Percentiles rank a stretch among this genome's conserved stretches.
Evolutionary conservation across 176 grass and related monocot species (phyloP).

Genomic region (Saccharum spontaneum): DNA sequence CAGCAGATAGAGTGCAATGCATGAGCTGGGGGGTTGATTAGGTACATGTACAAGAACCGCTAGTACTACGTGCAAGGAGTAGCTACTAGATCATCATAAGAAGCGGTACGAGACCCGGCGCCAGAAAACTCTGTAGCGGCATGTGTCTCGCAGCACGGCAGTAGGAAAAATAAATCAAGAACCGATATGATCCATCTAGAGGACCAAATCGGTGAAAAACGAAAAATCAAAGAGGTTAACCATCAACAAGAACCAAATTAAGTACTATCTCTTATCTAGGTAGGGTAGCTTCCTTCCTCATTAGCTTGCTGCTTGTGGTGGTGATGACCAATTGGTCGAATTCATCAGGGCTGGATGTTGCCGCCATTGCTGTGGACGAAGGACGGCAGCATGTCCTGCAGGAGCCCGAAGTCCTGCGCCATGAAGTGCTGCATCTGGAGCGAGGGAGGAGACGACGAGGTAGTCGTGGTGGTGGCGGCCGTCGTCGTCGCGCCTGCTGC

Average conservation of each 20-base stretch:
- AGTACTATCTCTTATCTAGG: conserved; percentile 42
- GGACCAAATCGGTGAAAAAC: conserved; percentile 1
- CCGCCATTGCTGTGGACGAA: conserved; percentile 43
- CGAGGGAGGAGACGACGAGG: background rate
- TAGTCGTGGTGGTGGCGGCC: background rate
- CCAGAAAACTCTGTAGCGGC: conserved; percentile 34
- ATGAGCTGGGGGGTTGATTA: conserved; percentile 38
- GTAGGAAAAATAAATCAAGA: conserved; percentile 34
- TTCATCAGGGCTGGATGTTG: conserved; percentile 30
- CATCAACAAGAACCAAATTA: conserved; percentile 37
- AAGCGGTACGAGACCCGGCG: conserved; percentile 29
- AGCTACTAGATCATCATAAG: conserved; percentile 24
- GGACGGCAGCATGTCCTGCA: conserved; percentile 88
- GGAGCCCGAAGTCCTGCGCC: conserved; percentile 69
- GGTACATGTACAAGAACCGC: conserved; percentile 54
- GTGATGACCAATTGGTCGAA: background rate
- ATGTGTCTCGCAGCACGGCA: conserved; percentile 29
- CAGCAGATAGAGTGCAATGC: conserved; percentile 43
- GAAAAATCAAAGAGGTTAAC: conserved; percentile 30
- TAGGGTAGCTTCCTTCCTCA: background rate
- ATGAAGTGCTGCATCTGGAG: conserved; percentile 70
- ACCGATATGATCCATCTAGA: background rate
- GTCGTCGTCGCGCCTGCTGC: background rate
- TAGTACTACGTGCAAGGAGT: conserved; percentile 26
- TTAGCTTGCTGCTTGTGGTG: background rate